Evolutionary conservation across 148 eudicot species (phyloP), one percentile per base, ranked within the genome.

Genomic region (Vaccinium myrtillus): DNA sequence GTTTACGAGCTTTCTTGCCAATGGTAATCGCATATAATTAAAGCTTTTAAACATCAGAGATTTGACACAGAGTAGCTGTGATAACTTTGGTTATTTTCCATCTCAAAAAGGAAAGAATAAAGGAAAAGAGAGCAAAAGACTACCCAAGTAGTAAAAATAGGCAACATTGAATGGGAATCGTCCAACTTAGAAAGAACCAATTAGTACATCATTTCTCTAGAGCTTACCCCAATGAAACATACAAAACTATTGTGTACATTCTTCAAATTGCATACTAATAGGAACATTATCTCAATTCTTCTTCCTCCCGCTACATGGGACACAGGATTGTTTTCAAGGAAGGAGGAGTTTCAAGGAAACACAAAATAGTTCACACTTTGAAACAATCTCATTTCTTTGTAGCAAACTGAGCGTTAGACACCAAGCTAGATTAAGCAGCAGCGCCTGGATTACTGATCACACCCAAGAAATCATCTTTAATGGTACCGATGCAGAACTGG

Each of bases 401-500:
- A 75, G 13, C 55, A 48, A 49, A 48, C 46, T 76, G 55, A n/a
- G 79, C 5, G 13, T 36, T 67, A 12, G 58, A 55, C 18, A 3
- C 58, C 58, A 4, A 55, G 58, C 16, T 55, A 55, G 15, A 67
- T 27, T 85, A 93, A 1, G 90, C 80, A 84, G 89, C 82, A 53
- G 92, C 83, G 11, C 91, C 92, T 10, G 94, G 96, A 82, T 93
- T 95, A 86, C 95, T 94, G 48, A 93, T 92, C 78, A 94, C 98
- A 11, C 98, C 98, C 90, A 95, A 85, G 86, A 94, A 94, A 81
- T 94, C 98, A 48, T 94, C 98, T 82, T 94, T 95, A 19, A 95
- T 95, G 76, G 98, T 95, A 67, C 98, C 98, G 81, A 95, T 93
- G 89, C 98, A 95, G 90, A 95, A 95, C 98, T 95, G 95, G 83